These are phyloP conservation scores for Elsinoe australis DNA, from an alignment of 2,329 filamentous ascomycete genomes.

Conservation along the genomic window DNA sequence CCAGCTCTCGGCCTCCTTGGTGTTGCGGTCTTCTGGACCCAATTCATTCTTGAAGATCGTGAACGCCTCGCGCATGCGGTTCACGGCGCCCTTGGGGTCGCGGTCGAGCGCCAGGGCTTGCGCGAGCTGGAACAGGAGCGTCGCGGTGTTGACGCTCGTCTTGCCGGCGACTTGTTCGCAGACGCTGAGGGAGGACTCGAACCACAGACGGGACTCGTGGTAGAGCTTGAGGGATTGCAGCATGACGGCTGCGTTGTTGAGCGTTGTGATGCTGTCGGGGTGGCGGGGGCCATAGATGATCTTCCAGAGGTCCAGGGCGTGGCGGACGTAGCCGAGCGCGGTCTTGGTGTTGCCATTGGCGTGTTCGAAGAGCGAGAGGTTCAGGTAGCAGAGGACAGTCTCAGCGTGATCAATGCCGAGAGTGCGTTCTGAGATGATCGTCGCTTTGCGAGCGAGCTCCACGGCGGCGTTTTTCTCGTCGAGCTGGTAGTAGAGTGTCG, in stretches of 20 bases:
- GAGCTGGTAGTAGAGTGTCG: conserved; percentile 94
- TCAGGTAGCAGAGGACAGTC: conserved; percentile 90
- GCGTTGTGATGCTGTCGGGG: conserved; percentile 94
- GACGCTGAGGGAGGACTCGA: conserved; percentile 68
- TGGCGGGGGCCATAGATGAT: conserved; percentile 90
- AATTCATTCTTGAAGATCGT: conserved; percentile 87
- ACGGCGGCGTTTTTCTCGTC: conserved; percentile 95
- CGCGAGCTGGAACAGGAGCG: conserved; percentile 91
- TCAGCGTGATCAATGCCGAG: conserved; percentile 89
- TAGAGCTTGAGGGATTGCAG: conserved; percentile 91
- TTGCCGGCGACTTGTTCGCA: conserved; percentile 87
- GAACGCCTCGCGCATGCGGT: conserved; percentile 91
- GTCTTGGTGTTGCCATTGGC: conserved; percentile 81
- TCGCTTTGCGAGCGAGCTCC: conserved; percentile 90
- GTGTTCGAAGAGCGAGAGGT: conserved; percentile 89
- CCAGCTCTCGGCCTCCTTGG: conserved; percentile 95
- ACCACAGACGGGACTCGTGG: conserved; percentile 91
- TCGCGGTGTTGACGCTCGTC: conserved; percentile 86
- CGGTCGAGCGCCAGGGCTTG: conserved; percentile 93
- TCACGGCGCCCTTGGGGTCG: conserved; percentile 84
- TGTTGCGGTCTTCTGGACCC: conserved; percentile 88
- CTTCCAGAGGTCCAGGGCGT: conserved; percentile 93
- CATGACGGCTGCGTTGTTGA: conserved; percentile 99
- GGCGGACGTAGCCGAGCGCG: conserved; percentile 81
- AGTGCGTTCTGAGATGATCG: conserved; percentile 91